Conservation (phyloP, 805 yeast genomes). For the Hanseniaspora osmophila region DNA sequence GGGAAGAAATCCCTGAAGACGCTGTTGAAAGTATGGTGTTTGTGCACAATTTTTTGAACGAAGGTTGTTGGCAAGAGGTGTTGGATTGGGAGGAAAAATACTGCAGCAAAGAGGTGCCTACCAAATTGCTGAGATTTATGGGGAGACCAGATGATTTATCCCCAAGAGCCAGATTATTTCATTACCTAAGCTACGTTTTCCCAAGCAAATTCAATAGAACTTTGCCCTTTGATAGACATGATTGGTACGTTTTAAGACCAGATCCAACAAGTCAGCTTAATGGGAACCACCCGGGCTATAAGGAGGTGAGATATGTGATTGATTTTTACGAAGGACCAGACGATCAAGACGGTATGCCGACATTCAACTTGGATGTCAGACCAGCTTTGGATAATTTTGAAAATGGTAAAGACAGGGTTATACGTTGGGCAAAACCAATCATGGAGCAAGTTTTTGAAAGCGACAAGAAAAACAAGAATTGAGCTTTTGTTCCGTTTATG, state of each 20-base stretch:
- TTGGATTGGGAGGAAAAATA: conserved; percentile 76
- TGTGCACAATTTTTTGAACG: conserved; percentile 90
- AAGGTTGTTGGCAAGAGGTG: conserved; percentile 95
- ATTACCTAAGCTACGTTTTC: conserved; percentile 49
- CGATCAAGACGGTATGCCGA: conserved; percentile 77
- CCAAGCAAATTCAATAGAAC: conserved; percentile 61
- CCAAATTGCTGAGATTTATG: conserved; percentile 63
- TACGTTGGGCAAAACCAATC: conserved; percentile 31
- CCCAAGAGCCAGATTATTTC: conserved; percentile 69
- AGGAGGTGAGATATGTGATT: conserved; percentile 75
- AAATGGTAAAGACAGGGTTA: conserved; percentile 54
- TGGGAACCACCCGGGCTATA: conserved; percentile 33
- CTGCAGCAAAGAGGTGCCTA: conserved; percentile 36
- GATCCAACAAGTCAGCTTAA: conserved; percentile 18
- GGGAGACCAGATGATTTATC: conserved; percentile 82
- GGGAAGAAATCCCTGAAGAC: conserved; percentile 78
- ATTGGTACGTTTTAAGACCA: conserved; percentile 86
- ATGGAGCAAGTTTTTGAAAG: neutral
- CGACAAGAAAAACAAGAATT: neutral
- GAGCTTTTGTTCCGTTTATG: neutral
- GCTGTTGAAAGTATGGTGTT: conserved; percentile 96
- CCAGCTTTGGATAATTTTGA: conserved; percentile 72
- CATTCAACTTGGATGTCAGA: conserved; percentile 84
- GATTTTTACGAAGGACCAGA: conserved; percentile 96
- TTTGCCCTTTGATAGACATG: conserved; percentile 96